A percentile compares a stretch with the other conserved stretches of the same genome.
Evolutionary conservation across 495 filamentous ascomycete genomes (phyloP).

Genomic region (Sphaerosporella brunnea): DNA sequence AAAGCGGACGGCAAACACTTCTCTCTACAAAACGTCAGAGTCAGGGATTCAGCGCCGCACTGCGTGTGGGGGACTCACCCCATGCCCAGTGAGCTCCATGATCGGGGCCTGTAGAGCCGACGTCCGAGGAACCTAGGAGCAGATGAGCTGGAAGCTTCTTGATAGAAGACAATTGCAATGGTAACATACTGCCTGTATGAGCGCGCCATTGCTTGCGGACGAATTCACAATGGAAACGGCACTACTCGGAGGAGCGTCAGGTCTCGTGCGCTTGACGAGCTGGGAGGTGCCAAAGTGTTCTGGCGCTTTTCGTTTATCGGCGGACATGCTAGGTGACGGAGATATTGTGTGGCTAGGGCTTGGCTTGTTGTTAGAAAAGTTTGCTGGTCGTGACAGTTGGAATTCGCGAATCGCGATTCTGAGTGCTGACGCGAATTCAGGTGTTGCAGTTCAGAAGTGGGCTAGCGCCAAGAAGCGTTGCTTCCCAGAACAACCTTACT

Average conservation of each 20-base stretch:
- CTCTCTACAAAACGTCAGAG: constrained; percentile 31
- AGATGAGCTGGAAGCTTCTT: no score
- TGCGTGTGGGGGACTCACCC: constrained; percentile 22
- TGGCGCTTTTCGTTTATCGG: constrained; percentile 75
- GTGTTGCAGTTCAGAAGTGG: no score
- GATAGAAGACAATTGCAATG: not conserved
- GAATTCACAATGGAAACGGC: constrained; percentile 47
- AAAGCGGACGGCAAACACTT: constrained; percentile 83
- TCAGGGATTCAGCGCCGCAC: not conserved
- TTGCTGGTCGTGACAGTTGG: no score
- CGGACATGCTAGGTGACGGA: no score
- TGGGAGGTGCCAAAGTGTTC: constrained; percentile 63
- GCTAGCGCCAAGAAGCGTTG: no score
- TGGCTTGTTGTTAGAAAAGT: no score
- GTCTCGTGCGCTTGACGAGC: constrained; percentile 61
- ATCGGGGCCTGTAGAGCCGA: constrained; percentile 78
- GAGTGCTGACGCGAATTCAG: no score
- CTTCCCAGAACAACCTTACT: no score
- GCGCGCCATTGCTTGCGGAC: constrained; percentile 48
- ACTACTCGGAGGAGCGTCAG: constrained; percentile 45
- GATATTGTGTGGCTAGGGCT: no score
- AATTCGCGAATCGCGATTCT: no score
- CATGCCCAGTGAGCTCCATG: constrained; percentile 76
- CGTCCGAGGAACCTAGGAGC: constrained; percentile 60
- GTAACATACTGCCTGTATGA: constrained; percentile 64